Evolutionary conservation across 345 rosid genomes (phyloP).

Genomic region (Erodium maritimum): DNA sequence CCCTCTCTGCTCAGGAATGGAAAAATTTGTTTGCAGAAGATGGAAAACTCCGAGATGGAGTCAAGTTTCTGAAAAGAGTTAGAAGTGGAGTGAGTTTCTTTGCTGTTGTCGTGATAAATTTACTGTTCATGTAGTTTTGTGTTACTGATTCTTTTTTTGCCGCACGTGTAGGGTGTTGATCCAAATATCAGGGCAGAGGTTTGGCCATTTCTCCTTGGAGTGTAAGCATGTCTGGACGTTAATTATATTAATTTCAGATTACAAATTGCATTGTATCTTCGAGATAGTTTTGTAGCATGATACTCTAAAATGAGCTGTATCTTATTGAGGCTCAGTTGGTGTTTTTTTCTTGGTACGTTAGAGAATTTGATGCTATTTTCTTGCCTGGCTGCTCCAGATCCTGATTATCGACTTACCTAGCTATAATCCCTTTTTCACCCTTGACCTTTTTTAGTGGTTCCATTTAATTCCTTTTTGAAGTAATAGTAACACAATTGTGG

Average conservation of each 20-base stretch:
- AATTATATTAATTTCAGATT: conserved; percentile 1
- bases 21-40: conserved; percentile 49
- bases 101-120: conserved; percentile 1
- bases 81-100: conserved; percentile 68
- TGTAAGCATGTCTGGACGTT: conserved; percentile 40
- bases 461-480: neutral
- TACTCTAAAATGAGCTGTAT: neutral
- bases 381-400: neutral
- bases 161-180: conserved; percentile 62
- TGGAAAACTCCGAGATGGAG: conserved; percentile 64
- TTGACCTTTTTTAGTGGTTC: neutral
- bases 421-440: neutral
- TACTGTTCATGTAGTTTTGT: neutral
- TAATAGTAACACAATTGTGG: neutral
- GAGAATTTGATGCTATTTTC: neutral
- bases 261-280: neutral
- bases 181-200: conserved; percentile 78
- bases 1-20: conserved; percentile 68
- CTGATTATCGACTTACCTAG: neutral
- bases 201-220: conserved; percentile 98
- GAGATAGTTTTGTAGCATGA: neutral
- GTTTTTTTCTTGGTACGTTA: neutral
- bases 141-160: neutral
- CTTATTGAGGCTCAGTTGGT: neutral
- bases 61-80: conserved; percentile 73